Evolutionary conservation across 2,329 filamentous ascomycete species (phyloP), one percentile per base, ranked within the genome.

Genomic region (Claviceps cyperi): DNA sequence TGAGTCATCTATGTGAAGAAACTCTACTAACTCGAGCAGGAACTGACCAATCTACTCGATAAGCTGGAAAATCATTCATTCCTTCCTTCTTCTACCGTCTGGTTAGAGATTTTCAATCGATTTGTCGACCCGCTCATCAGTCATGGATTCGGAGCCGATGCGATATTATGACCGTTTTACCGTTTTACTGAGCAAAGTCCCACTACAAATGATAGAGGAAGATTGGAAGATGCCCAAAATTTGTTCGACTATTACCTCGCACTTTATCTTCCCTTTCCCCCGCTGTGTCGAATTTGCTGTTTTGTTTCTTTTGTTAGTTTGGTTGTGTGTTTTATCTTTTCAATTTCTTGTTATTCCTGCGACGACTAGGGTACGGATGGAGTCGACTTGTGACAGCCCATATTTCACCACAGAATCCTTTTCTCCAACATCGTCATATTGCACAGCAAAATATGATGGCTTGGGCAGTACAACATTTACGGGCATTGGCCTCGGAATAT

Each of bases 401-500:
- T 64, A 63, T 62, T 65, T 62, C 60, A 43, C 60, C 62, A 58
- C 65, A 67, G 54, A 67, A 62, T 66, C 60, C 66, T 64, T 63
- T 60, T 62, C 60, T 64, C 64, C 62, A 61, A 66, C 65, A 64
- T 58, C 60, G 62, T 63, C 60, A 57, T 60, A 57, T 64, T 61
- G 60, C 58, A 61, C 65, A 62, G 62, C 64, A 58, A 60, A 63
- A 58, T 58, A 62, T 66, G 60, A 62, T 65, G 65, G 59, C 59
- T 60, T 61, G 65, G 57, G 58, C 60, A 65, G 58, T 61, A 58
- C 62, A 60, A 53, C 62, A 55, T 55, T 63, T 61, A 55, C 62
- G 65, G 56, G 59, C 60, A 59, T 59, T 63, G 59, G 60, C 59
- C 57, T 60, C 60, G 57, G 57, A 59, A 53, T 55, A 59, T 58